Evolutionary conservation across 148 eudicot genomes (phyloP).

Genomic region (Nepenthes gracilis): DNA sequence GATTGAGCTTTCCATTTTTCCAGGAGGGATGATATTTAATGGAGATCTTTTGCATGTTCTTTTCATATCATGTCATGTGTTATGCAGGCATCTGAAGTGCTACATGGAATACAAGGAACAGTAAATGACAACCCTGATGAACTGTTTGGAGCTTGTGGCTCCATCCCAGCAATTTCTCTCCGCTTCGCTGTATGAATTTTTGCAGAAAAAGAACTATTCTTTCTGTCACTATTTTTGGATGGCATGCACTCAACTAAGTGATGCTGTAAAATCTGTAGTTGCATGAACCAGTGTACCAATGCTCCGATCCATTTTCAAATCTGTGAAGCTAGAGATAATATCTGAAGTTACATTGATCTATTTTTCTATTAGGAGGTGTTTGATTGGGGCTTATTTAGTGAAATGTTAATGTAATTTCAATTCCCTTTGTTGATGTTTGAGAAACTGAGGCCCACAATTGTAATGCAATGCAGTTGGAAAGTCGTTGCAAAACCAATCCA

Average conservation of each 20-base stretch:
- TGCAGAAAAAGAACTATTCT: neutral
- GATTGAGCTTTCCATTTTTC: neutral
- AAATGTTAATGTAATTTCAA: no score
- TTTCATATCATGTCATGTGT: conserved; percentile 1
- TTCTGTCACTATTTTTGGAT: neutral
- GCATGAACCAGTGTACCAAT: no score
- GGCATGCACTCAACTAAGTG: neutral
- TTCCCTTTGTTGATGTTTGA: no score
- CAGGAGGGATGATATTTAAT: neutral
- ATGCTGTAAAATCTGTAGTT: no score
- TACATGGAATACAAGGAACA: conserved; percentile 7
- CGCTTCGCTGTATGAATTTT: conserved; percentile 65
- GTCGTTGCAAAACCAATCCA: no score
- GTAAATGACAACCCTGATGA: conserved; percentile 15
- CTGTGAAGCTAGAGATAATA: no score
- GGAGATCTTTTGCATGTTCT: neutral
- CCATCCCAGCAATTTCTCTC: conserved; percentile 31
- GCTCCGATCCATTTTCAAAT: no score
- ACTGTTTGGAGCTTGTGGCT: conserved; percentile 22
- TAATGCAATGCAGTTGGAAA: no score
- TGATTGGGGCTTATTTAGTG: no score
- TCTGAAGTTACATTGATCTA: no score
- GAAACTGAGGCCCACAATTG: no score
- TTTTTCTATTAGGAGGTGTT: no score
- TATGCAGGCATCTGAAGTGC: conserved; percentile 21